Evolutionary conservation across 345 rosid species (phyloP).

Genomic region (Euphorbia lathyris): DNA sequence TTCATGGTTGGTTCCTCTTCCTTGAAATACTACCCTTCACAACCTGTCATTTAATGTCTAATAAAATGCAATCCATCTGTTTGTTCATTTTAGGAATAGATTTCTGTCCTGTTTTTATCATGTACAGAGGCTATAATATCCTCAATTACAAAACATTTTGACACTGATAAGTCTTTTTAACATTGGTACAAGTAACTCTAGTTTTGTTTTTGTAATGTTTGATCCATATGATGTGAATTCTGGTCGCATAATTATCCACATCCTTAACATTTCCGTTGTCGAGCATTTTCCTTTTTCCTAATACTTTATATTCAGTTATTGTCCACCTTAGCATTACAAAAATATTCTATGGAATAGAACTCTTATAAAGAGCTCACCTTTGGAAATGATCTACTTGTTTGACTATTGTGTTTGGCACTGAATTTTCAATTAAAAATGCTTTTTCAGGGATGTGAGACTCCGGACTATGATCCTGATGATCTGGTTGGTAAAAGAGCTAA

Average conservation of each 20-base stretch:
- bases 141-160: too few relatives aligned
- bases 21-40: not conserved
- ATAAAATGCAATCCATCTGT: not conserved
- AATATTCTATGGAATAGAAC: not conserved
- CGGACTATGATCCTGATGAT: too few relatives aligned
- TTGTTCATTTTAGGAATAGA: too few relatives aligned
- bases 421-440: constrained; percentile 23
- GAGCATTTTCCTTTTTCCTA: not conserved
- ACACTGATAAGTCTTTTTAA: not conserved
- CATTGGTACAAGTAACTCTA: not conserved
- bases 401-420: too few relatives aligned
- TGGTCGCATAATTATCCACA: not conserved
- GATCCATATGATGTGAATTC: not conserved
- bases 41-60: not conserved
- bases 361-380: not conserved
- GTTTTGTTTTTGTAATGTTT: not conserved
- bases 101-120: too few relatives aligned
- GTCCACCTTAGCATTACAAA: not conserved
- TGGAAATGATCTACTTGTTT: not conserved
- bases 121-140: too few relatives aligned
- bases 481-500: constrained; percentile 49
- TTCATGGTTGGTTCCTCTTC: not conserved
- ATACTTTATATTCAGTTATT: not conserved
- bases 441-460: constrained; percentile 52
- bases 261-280: not conserved